Conservation (phyloP, 2,329 filamentous ascomycete genomes). For the Zymoseptoria ardabiliae region DNA sequence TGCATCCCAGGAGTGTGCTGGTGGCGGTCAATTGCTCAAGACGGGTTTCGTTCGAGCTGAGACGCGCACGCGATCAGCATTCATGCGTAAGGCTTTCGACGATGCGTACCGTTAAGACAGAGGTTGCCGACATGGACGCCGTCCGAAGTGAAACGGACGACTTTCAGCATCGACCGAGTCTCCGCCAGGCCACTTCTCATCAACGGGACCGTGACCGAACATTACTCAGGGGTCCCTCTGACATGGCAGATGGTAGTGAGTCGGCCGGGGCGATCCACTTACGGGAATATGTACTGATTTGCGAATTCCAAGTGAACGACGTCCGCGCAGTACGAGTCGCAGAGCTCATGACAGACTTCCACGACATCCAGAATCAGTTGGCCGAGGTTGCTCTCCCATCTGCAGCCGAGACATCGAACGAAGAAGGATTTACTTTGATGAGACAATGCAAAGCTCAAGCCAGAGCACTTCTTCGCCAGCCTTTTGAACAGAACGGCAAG, state of each 20-base stretch:
- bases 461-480: conserved; percentile 46
- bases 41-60: not conserved
- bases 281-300: not conserved
- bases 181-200: not conserved
- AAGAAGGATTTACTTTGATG: conserved; percentile 52
- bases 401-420: conserved; percentile 47
- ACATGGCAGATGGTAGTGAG: conserved; percentile 51
- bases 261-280: not conserved
- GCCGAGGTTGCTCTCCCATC: conserved; percentile 46
- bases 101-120: not conserved
- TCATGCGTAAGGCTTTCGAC: not conserved
- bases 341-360: conserved; percentile 59
- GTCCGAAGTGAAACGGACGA: not conserved
- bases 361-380: conserved; percentile 53
- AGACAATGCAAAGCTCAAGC: conserved; percentile 50
- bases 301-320: conserved; percentile 50
- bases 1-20: not conserved
- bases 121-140: not conserved
- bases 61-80: not conserved
- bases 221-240: conserved; percentile 2
- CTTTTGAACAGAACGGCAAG: conserved; percentile 34
- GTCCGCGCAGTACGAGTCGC: conserved; percentile 55
- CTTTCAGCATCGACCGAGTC: not conserved
- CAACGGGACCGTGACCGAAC: not conserved
- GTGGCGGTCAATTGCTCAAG: not conserved